A percentile compares a stretch with the other conserved stretches of the same genome.
phyloP scores from a whole-genome alignment of 1,139 yeast genomes.

The Ashbya aceris region DNA sequence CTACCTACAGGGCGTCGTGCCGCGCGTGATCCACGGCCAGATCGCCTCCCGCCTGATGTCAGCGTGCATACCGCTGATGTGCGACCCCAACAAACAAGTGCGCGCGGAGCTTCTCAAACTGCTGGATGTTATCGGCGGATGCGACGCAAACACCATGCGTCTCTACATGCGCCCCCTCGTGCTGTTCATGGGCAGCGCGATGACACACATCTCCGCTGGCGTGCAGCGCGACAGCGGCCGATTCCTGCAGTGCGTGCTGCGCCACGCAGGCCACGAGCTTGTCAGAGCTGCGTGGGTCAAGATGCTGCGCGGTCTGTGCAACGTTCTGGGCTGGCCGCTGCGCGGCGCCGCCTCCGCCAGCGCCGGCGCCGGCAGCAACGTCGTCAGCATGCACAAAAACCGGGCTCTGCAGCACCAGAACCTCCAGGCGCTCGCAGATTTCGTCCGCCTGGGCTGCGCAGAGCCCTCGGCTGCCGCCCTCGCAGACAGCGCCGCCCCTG shows the following conservation, averaged over 20 bases:
- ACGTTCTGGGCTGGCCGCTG: constrained; percentile 54
- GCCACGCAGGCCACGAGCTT: constrained; percentile 39
- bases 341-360: constrained; percentile 28
- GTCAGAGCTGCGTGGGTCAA: constrained; percentile 51
- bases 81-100: constrained; percentile 39
- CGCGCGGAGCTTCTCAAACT: constrained; percentile 51
- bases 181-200: constrained; percentile 78
- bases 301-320: constrained; percentile 46
- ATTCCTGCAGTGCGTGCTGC: constrained; percentile 48
- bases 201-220: constrained; percentile 81
- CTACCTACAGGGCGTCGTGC: constrained; percentile 41
- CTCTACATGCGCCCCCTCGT: constrained; percentile 60
- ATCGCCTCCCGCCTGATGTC: constrained; percentile 26
- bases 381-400: constrained; percentile 27
- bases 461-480: constrained; percentile 8
- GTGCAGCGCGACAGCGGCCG: constrained; percentile 64
- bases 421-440: constrained; percentile 36
- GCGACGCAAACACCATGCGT: constrained; percentile 49
- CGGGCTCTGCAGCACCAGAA: constrained; percentile 34
- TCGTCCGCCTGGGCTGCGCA: constrained; percentile 37
- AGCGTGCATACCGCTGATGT: constrained; percentile 26
- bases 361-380: constrained; percentile 10
- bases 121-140: constrained; percentile 40
- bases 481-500: constrained; percentile 26
- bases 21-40: constrained; percentile 27